Evolutionary conservation across 257 asterid species (phyloP), one percentile per base, ranked within the genome.

Genomic region (Gentiana straminea): DNA sequence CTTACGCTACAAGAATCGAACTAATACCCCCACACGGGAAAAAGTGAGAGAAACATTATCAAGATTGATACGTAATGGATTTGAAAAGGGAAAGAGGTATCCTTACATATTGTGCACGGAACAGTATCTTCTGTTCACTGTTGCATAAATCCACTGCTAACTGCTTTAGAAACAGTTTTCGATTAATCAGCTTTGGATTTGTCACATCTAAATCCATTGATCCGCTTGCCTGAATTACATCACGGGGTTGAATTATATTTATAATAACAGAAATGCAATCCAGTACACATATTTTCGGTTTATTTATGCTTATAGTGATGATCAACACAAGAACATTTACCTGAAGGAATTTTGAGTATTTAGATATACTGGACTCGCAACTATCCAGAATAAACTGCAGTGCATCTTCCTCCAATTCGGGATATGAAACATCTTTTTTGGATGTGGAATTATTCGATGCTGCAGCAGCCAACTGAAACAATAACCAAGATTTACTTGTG

Each of bases 61-160:
- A 15, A 15, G 24, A 15, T 15, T 15, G 24, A 15, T 41, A 41
- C 9, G 1, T 41, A 10, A 41, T 3, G 6, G 46, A 41, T 41
- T 5, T 41, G 1, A 41, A 41, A 41, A 2, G 13, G 8, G 39
- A 3, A 9, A 7, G 13, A 52, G 11, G 24, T 54, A 46, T 54
- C 4, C 94, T 86, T 74, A 90, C 97, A 63, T 86, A 90, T 86
- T 90, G 97, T 46, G 96, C 76, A 13, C 96, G 96, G 49, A 78
- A 90, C 59, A 90, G 74, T 60, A 90, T 90, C 80, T 95, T 80
- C 55, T 76, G 77, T 38, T 90, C 96, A 53, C 94, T 90, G 2
- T 82, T 77, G 55, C 96, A 80, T 67, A 90, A 69, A 62, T 86
- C 97, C 60, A 90, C 91, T 0, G 97, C 97, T 4, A 90, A 85